Percentiles rank a stretch among this genome's conserved stretches.
Evolutionary conservation across 768 basidiomycete genomes (phyloP).

Genomic region (Boletus reticulatus): DNA sequence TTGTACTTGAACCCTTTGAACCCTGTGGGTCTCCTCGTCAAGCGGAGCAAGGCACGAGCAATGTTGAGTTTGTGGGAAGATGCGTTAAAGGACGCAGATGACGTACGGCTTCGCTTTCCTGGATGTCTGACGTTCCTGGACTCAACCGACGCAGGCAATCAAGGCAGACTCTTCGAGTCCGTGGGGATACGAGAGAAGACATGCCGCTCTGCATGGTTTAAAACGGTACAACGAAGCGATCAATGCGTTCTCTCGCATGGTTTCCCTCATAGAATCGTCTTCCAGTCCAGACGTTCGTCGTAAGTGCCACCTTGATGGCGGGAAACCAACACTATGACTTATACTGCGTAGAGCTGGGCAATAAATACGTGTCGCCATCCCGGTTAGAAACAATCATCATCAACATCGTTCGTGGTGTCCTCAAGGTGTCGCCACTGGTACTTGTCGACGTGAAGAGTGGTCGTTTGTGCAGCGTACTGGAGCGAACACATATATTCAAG

Average conservation of each 20-base stretch:
- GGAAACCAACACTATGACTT: not conserved
- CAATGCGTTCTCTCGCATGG: not conserved
- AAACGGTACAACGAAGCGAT: not conserved
- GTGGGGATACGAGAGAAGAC: slow-evolving; percentile 1
- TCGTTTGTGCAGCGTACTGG: not conserved
- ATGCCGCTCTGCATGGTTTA: slow-evolving; percentile 2
- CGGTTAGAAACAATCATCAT: not conserved
- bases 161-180: not conserved
- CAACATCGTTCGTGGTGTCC: not conserved
- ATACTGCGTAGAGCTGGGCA: not conserved
- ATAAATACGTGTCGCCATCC: not conserved
- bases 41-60: too few relatives aligned
- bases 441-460: not conserved
- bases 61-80: slow-evolving; percentile 3
- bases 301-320: not conserved
- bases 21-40: too few relatives aligned
- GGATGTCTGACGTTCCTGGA: not conserved
- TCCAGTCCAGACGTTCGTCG: not conserved
- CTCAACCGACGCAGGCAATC: not conserved
- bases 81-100: slow-evolving; percentile 14
- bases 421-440: not conserved
- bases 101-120: not conserved
- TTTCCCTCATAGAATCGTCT: not conserved
- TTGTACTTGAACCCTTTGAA: too few relatives aligned
- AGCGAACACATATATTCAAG: not conserved